Base-by-base conservation (phyloP, 2,329 filamentous ascomycete genomes). In the Aaosphaeria pasadenensis region DNA sequence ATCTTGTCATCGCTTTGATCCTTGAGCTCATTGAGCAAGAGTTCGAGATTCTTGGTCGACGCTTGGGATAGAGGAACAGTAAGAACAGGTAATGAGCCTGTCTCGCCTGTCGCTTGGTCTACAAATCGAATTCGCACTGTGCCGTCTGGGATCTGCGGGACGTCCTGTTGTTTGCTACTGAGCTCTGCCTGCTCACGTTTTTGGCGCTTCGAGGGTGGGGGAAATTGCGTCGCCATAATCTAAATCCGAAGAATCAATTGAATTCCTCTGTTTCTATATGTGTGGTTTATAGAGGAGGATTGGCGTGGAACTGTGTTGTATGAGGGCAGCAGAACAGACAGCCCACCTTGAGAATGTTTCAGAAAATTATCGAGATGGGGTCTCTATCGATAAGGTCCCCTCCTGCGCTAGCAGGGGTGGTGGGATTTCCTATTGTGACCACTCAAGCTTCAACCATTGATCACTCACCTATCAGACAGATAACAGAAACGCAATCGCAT, bases 131-230 rank as follows among this genome's bases (percentile, higher is more conserved):
- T 85, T 70, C 89, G 87, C 66, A 95, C 84, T 51, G 85, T 90
- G 56, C 90, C 91, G 32, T 84, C 82, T 0, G 87, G 81, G 43
- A 87, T 80, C 24, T 70, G 70, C 44, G 84, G 76, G 44, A 92
- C 80, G 74, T 91, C 85, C 65, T 94, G 86, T 64, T 95, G 90
- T 42, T 83, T 75, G 55, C 84, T 80, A 6, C 87, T 82, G 62
- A 83, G 84, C 58, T 89, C 88, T 38, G 87, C 78, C 24, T 81
- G 80, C 58, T 89, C 89, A 43, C 87, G 83, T 71, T 86, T 88
- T 67, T 96, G 91, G 53, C 91, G 84, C 73, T 96, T 97, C 45
- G 86, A 91, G 4, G 89, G 89, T 42, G 89, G 90, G n/a, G 90
- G 90, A 5, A 86, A 70, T 42, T 91, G 74, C 5, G 90, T 95